Evolutionary conservation across 2,329 filamentous ascomycete species (phyloP).

Genomic region (Alternaria triticina): DNA sequence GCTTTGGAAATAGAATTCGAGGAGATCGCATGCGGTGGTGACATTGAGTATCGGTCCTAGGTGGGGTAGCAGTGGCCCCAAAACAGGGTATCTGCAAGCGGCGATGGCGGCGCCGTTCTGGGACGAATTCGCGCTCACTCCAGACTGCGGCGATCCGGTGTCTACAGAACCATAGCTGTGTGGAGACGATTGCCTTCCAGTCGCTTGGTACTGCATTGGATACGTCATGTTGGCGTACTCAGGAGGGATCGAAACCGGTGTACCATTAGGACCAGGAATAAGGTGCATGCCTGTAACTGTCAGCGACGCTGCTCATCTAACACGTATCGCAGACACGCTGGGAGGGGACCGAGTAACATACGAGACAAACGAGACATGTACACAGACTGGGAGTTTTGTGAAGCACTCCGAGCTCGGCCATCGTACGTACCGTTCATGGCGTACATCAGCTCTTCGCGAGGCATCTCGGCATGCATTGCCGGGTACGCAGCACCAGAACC

Average conservation of each 20-base stretch:
- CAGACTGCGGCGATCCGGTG: conserved; percentile 46
- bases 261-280: conserved; percentile 33
- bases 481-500: conserved; percentile 38
- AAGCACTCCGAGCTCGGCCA: background rate
- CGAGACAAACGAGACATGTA: background rate
- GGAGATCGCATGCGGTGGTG: conserved; percentile 82
- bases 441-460: conserved; percentile 45
- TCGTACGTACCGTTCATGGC: conserved; percentile 37
- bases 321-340: background rate
- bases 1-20: conserved; percentile 90
- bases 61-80: conserved; percentile 82
- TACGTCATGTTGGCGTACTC: conserved; percentile 43
- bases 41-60: conserved; percentile 79
- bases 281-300: conserved; percentile 36
- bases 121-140: conserved; percentile 42
- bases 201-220: conserved; percentile 37
- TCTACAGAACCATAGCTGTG: conserved; percentile 45
- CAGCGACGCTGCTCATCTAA: conserved; percentile 3
- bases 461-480: conserved; percentile 42
- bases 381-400: background rate
- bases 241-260: conserved; percentile 37
- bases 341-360: background rate
- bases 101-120: conserved; percentile 31
- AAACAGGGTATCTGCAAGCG: conserved; percentile 74
- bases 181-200: conserved; percentile 42